Evolutionary conservation across 2,329 filamentous ascomycete species (phyloP).

Genomic region (Aspergillus ruber): DNA sequence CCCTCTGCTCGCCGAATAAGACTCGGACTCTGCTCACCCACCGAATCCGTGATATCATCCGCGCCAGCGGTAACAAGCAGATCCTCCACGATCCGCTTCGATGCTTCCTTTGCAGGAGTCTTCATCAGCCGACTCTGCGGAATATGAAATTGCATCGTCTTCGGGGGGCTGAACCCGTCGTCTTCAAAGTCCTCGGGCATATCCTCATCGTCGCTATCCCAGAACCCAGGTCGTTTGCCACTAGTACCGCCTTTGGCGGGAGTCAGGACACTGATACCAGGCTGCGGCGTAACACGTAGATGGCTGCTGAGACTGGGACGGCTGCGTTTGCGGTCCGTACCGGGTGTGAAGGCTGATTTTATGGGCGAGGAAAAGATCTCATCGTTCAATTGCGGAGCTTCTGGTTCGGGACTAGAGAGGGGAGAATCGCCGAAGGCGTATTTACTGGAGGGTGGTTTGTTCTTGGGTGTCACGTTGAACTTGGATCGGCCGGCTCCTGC

Average conservation of each 20-base stretch:
- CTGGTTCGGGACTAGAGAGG: slow-evolving; percentile 68
- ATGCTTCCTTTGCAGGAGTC: slow-evolving; percentile 46
- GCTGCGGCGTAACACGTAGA: slow-evolving; percentile 52
- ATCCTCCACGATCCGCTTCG: slow-evolving; percentile 44
- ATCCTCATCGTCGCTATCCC: slow-evolving; percentile 70
- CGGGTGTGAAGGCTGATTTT: slow-evolving; percentile 34
- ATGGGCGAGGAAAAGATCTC: slow-evolving; percentile 79
- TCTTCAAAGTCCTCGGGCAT: slow-evolving; percentile 49
- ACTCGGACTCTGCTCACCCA: slow-evolving; percentile 40
- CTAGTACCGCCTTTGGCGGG: slow-evolving; percentile 45
- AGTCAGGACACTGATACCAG: slow-evolving; percentile 80
- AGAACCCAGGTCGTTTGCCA: slow-evolving; percentile 41
- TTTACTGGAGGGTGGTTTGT: slow-evolving; percentile 14
- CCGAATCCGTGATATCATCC: slow-evolving; percentile 32
- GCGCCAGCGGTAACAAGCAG: slow-evolving; percentile 42
- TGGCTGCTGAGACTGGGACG: slow-evolving; percentile 12
- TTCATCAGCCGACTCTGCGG: slow-evolving; percentile 44
- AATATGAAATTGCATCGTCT: slow-evolving; percentile 54
- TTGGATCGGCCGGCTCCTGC: slow-evolving; percentile 22
- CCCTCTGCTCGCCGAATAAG: slow-evolving; percentile 36
- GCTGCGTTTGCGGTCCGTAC: slow-evolving; percentile 38
- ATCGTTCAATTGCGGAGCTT: slow-evolving; percentile 73
- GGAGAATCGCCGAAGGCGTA: slow-evolving; percentile 44
- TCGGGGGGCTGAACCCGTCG: slow-evolving; percentile 77
- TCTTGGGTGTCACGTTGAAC: slow-evolving; percentile 27